Conservation (phyloP, 2,329 filamentous ascomycete species). For the Pseudogymnoascus sp. region DNA sequence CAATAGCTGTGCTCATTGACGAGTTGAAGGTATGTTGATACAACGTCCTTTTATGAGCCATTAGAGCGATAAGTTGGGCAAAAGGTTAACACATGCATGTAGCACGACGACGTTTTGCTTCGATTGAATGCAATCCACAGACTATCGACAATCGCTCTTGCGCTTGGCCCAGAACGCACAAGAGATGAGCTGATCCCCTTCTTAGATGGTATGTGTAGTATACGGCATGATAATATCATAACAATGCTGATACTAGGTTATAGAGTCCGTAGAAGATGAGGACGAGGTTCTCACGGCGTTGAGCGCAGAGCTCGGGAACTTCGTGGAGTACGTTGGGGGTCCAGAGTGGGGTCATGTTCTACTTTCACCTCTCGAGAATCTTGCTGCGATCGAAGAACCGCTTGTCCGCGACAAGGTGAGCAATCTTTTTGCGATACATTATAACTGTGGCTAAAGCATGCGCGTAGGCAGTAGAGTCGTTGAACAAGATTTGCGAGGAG, state of each 20-base stretch:
- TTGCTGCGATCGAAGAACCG: slow-evolving; percentile 96
- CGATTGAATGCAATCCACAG: slow-evolving; percentile 97
- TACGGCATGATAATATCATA: not conserved
- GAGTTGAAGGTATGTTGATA: slow-evolving; percentile 77
- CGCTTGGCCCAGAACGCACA: slow-evolving; percentile 89
- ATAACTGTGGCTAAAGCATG: slow-evolving; percentile 11
- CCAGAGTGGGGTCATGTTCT: slow-evolving; percentile 92
- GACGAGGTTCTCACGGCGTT: slow-evolving; percentile 96
- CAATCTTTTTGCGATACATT: not conserved
- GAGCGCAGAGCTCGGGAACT: slow-evolving; percentile 91
- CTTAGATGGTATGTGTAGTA: slow-evolving; percentile 71
- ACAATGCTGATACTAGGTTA: slow-evolving; percentile 26
- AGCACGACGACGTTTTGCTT: slow-evolving; percentile 98
- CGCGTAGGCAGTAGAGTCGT: slow-evolving; percentile 83
- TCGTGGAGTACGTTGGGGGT: slow-evolving; percentile 96
- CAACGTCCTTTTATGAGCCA: slow-evolving; percentile 9
- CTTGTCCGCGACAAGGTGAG: slow-evolving; percentile 93
- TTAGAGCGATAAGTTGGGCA: slow-evolving; percentile 18
- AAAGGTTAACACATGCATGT: slow-evolving; percentile 23
- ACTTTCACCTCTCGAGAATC: slow-evolving; percentile 91
- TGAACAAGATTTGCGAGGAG: slow-evolving; percentile 97
- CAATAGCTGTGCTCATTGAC: slow-evolving; percentile 98
- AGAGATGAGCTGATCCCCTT: slow-evolving; percentile 98
- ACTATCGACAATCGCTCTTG: slow-evolving; percentile 94
- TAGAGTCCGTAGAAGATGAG: slow-evolving; percentile 98